phyloP scores from a whole-genome alignment of 2,329 filamentous ascomycete genomes.

The Clarireedia homoeocarpa region DNA sequence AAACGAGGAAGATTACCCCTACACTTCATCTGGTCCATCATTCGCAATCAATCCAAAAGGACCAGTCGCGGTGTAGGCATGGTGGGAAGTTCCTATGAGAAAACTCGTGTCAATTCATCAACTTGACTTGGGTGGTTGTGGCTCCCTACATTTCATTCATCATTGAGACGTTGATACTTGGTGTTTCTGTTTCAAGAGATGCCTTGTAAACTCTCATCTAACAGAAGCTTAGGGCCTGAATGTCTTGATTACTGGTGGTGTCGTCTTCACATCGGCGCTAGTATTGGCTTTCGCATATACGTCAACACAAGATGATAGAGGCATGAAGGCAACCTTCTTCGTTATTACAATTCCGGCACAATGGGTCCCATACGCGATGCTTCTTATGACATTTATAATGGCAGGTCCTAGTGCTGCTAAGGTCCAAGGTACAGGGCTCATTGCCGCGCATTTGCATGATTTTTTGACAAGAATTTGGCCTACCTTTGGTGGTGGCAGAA shows the following conservation, averaged over 20 bases:
- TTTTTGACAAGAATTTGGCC: conserved; percentile 86
- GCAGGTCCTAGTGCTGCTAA: conserved; percentile 49
- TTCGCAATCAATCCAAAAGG: conserved; percentile 44
- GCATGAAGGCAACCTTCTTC: conserved; percentile 68
- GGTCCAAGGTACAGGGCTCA: conserved; percentile 65
- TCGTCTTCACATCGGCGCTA: conserved; percentile 54
- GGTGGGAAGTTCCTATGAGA: conserved; percentile 46
- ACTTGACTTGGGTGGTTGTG: conserved; percentile 31
- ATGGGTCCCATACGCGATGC: conserved; percentile 71
- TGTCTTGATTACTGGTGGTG: conserved; percentile 39
- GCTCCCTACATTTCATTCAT: conserved; percentile 30
- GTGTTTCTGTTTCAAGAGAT: conserved; percentile 10
- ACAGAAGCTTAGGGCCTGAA: conserved; percentile 40
- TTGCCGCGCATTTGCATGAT: conserved; percentile 85
- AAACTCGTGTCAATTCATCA: conserved; percentile 37
- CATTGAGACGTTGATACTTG: conserved; percentile 12
- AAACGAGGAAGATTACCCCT: conserved; percentile 52
- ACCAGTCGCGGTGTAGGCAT: conserved; percentile 45
- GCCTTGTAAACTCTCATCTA: conserved; percentile 23
- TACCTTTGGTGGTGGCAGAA: conserved; percentile 75
- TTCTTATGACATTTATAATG: conserved; percentile 66
- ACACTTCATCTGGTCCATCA: conserved; percentile 42
- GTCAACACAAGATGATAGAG: conserved; percentile 76
- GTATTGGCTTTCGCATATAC: conserved; percentile 78
- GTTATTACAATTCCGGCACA: conserved; percentile 78